Base-by-base conservation (phyloP, 1,284 basidiomycete species). In the Singerocomus inundabilis region DNA sequence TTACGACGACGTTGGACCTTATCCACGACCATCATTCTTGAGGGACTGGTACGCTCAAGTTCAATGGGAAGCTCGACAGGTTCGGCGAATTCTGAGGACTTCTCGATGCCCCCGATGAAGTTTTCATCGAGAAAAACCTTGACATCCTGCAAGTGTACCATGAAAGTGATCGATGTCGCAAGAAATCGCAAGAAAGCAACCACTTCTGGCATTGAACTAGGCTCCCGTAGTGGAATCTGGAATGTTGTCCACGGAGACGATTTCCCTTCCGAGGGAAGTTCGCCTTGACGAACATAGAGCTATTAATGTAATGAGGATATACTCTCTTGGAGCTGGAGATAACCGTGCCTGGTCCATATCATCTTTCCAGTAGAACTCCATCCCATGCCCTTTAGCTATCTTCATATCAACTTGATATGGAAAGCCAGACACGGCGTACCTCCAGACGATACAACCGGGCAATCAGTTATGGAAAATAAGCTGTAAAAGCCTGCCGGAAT, bases 331-430 rank as follows among this genome's bases (percentile, higher is more conserved):
- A 29, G 5, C 1, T 11, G 11, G 11, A 29, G 5, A 29, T 29
- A 7, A 44, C 6, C 59, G 31, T 51, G 82, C 83, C 69, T 85
- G 82, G 63, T 93, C 85, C 28, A 29, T 29, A 11, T 11, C 28
- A 61, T 90, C 88, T 64, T 93, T 93, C 93, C 93, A 98, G 66
- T 94, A 90, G 68, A 97, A 97, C 2, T 88, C 89, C 92, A 96
- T 95, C 85, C 87, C 6, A 3, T 92, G 81, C 45, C 80, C 85
- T 88, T 46, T 6, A 52, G 40, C 28, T 29, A 29, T 8, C 5
- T 29, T 29, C 11, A 29, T 29, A 8, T 11, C 28, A 7, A 29
- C 6, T 29, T 29, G 8, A 8, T 8, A 11, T 29, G 8, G n/a
- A 0, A 18, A 36, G 21, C 28, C 45, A 30, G 43, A 43, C 8